These are phyloP conservation scores for Skeletonema grethae DNA, from an alignment of 108 stramenopile species.

Conservation along the genomic window DNA sequence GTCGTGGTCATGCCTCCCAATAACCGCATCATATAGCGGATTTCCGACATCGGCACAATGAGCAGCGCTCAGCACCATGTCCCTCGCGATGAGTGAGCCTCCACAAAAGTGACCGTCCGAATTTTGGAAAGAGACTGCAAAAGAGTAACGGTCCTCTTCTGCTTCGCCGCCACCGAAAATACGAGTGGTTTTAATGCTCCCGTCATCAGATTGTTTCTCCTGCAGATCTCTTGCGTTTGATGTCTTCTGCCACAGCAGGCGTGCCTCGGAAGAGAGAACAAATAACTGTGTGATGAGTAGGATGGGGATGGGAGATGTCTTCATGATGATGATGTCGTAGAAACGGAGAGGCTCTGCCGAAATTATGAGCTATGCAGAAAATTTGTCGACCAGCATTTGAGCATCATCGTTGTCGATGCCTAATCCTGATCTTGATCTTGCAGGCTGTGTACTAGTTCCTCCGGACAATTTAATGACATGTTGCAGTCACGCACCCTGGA, in stretches of 20 bases:
- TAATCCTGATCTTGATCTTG: too few species aligned
- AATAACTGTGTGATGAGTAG: not conserved
- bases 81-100: slow-evolving; percentile 49
- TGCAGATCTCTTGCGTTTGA: not conserved
- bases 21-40: not conserved
- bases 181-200: not conserved
- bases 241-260: not conserved
- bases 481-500: too few species aligned
- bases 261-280: not conserved
- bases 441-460: too few species aligned
- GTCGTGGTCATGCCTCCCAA: not conserved
- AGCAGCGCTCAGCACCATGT: slow-evolving; percentile 51
- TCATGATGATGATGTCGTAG: not conserved
- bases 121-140: slow-evolving; percentile 31
- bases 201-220: not conserved
- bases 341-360: not conserved
- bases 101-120: slow-evolving; percentile 35
- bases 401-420: too few species aligned
- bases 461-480: too few species aligned
- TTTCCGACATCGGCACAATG: slow-evolving; percentile 21
- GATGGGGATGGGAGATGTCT: not conserved
- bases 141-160: slow-evolving; percentile 24
- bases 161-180: slow-evolving; percentile 34
- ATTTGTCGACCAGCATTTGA: too few species aligned
- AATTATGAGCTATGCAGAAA: not conserved